Evolutionary conservation across 208 protist genomes (phyloP), one percentile per base, ranked within the genome.

Genomic region (Leishmania mexicana): DNA sequence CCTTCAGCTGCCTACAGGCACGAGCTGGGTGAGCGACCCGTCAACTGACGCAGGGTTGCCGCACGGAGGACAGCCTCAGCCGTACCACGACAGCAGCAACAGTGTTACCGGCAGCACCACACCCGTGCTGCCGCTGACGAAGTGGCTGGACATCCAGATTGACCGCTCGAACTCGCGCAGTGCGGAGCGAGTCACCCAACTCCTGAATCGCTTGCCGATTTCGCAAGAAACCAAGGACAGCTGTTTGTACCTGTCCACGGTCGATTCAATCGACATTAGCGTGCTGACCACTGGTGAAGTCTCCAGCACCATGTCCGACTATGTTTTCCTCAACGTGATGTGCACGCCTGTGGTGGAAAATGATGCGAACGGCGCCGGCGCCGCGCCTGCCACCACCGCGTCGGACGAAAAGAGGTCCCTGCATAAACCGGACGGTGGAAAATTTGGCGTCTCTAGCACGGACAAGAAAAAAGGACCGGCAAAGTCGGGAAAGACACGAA

Each of bases 81-180:
- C 51, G 13, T n/a, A 42, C 21, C 73, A 58, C 35, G 24, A 49
- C 53, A 51, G n/a, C 19, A 67, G 24, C 54, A 65, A 38, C 57
- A 38, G 28, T 19, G 21, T 24, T n/a, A 78, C 7, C 17, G 53
- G 17, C 24, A 42, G 5, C 49, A 31, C 57, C 40, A 28, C 53
- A 13, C 28, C 45, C 47, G 40, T 64, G 65, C 76, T 86, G 79
- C 90, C 89, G 0, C 79, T 83, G 2, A 76, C 91, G 1, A 94
- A 93, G 80, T 97, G 94, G 93, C 86, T 97, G 35, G 94, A 97
- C 65, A 89, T 97, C 38, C 94, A 97, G 84, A 81, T 87, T 19
- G 86, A 87, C 45, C 84, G 87, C 42, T 47, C 72, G 62, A 79
- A 89, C 38, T 79, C 86, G 3, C 57, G 53, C 54, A 86, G 84